These are phyloP conservation scores for Lipomyces yamadae DNA, from an alignment of 805 yeast genomes.

Conservation along the genomic window DNA sequence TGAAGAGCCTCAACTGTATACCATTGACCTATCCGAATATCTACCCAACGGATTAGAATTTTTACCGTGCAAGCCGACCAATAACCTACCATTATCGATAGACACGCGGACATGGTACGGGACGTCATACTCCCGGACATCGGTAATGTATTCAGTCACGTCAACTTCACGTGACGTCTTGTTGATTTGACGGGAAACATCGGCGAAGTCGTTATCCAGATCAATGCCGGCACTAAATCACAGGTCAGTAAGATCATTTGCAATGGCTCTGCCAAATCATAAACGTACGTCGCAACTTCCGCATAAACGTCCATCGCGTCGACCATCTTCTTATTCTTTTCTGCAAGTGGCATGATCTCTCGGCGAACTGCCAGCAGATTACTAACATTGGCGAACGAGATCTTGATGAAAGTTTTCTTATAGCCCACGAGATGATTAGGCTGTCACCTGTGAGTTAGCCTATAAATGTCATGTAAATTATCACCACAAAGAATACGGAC, in stretches of 20 bases:
- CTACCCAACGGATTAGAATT: slow-evolving; percentile 19
- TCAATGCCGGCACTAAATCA: slow-evolving; percentile 43
- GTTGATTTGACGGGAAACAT: slow-evolving; percentile 32
- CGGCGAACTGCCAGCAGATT: slow-evolving; percentile 80
- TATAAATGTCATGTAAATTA: neutral
- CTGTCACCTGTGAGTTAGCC: slow-evolving; percentile 9
- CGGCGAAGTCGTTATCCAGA: slow-evolving; percentile 41
- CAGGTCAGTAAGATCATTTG: slow-evolving; percentile 31
- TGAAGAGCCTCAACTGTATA: slow-evolving; percentile 73
- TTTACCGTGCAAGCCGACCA: neutral
- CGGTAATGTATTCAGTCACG: slow-evolving; percentile 68
- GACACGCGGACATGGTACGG: slow-evolving; percentile 96
- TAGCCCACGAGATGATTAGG: slow-evolving; percentile 88
- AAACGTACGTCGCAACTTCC: slow-evolving; percentile 53
- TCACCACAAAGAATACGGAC: slow-evolving; percentile 13
- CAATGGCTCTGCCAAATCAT: neutral
- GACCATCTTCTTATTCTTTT: slow-evolving; percentile 64
- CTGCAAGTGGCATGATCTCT: slow-evolving; percentile 67
- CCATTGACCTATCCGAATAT: slow-evolving; percentile 95
- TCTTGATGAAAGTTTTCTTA: slow-evolving; percentile 63
- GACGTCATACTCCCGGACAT: slow-evolving; percentile 91
- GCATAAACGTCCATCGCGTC: slow-evolving; percentile 72
- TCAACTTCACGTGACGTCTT: slow-evolving; percentile 46
- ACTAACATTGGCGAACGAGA: slow-evolving; percentile 72
- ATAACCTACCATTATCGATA: slow-evolving; percentile 64